A percentile compares a stretch with the other conserved stretches of the same genome.
Conservation (phyloP, 768 basidiomycete genomes). For the Suillus decipiens region DNA sequence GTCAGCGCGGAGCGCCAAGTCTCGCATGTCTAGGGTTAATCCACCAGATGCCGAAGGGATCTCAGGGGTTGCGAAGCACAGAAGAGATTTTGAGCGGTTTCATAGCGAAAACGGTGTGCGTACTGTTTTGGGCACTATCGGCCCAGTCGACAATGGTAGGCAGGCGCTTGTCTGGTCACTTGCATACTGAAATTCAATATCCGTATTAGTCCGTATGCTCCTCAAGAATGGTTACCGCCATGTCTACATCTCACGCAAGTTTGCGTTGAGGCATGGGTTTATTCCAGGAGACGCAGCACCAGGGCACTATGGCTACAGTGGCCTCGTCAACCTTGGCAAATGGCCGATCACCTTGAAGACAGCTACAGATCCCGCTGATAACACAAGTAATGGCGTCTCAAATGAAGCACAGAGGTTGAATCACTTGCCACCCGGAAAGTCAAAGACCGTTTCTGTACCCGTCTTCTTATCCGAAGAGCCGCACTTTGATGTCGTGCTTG, state of each 20-base stretch:
- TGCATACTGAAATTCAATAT: background rate
- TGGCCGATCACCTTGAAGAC: constrained; percentile 78
- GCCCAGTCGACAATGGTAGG: constrained; percentile 84
- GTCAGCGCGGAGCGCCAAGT: constrained; percentile 38
- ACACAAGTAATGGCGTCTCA: constrained; percentile 7
- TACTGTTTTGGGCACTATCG: constrained; percentile 89
- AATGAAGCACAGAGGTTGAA: background rate
- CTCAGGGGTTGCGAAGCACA: constrained; percentile 60
- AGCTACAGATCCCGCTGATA: constrained; percentile 22
- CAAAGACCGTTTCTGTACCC: constrained; percentile 47
- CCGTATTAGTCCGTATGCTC: constrained; percentile 79
- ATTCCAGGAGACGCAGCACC: constrained; percentile 85
- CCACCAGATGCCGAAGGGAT: constrained; percentile 20
- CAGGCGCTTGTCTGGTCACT: constrained; percentile 1
- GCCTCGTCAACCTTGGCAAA: constrained; percentile 80
- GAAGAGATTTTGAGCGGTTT: constrained; percentile 81
- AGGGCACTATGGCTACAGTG: constrained; percentile 92
- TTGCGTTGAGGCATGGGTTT: constrained; percentile 85
- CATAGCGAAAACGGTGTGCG: constrained; percentile 91
- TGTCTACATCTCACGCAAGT: constrained; percentile 94
- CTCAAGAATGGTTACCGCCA: constrained; percentile 89
- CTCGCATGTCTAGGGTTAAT: constrained; percentile 38
- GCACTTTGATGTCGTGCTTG: constrained; percentile 94
- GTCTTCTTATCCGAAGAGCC: constrained; percentile 94
- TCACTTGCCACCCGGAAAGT: constrained; percentile 19